Evolutionary conservation across 805 yeast species (phyloP), one percentile per base, ranked within the genome.

Genomic region (Wickerhamomyces bisporus): DNA sequence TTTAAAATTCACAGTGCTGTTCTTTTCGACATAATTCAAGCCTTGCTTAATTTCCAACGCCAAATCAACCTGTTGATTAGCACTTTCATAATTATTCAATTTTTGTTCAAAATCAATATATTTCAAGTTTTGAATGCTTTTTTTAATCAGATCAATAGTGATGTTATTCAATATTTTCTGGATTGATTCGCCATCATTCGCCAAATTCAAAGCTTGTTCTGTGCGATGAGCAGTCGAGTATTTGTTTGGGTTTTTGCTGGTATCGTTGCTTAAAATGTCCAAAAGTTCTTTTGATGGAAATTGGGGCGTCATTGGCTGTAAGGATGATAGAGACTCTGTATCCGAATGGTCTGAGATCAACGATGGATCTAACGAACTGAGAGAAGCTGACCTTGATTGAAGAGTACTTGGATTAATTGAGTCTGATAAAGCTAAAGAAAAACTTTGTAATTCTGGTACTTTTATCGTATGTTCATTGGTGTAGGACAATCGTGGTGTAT

Each of bases 121-220:
- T n/a, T 27, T 21, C 14, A 38, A 19, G 31, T 38, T 38, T 3
- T 25, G 19, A 19, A 38, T 38, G 7, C 35, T 18, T 29, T 18
- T 38, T 15, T 33, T 29, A 2, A 38, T 38, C 26, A 38, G 14
- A 21, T 38, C 37, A 6, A 38, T 38, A 5, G 31, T 24, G 10
- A 38, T 33, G 8, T 38, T 26, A 24, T 38, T 30, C 21, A 38
- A 30, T 11, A 29, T 20, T 9, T 17, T 12, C 4, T 5, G 12
- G 3, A 38, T 53, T 9, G 58, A 52, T 34, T 44, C 46, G 0
- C 58, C 58, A 16, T 49, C 49, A 16, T 43, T 42, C 1, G 55
- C 52, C 3, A 53, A 30, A 7, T 39, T 29, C 9, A 52, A 40
- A 1, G 57, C 57, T 9, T 33, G 33, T 13, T 49, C 43, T 0